Evolutionary conservation across 345 rosid species (phyloP).

Genomic region (Stellera chamaejasme): DNA sequence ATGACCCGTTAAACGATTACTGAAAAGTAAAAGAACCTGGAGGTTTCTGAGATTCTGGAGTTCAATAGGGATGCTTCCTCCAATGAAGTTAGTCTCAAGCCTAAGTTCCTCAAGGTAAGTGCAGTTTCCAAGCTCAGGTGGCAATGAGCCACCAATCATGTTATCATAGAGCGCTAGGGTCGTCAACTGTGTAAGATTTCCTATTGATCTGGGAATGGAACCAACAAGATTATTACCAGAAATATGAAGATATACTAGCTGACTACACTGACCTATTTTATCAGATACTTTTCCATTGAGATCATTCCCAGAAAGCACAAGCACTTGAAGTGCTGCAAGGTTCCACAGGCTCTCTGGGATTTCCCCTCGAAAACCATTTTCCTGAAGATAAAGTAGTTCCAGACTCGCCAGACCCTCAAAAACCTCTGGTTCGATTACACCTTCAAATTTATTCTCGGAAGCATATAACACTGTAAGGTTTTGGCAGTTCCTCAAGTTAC

Average conservation of each 20-base stretch:
- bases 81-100: conserved; percentile 24
- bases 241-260: conserved; percentile 18
- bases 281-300: conserved; percentile 34
- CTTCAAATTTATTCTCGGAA: conserved; percentile 20
- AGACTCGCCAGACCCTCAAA: conserved; percentile 24
- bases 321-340: conserved; percentile 21
- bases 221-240: conserved; percentile 27
- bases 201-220: conserved; percentile 23
- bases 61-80: conserved; percentile 25
- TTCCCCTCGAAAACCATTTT: conserved; percentile 23
- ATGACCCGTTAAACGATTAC: conserved; percentile 19
- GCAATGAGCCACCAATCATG: conserved; percentile 25
- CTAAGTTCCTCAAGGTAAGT: conserved; percentile 24
- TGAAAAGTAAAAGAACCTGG: conserved; percentile 22
- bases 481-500: conserved; percentile 16
- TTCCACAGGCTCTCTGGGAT: conserved; percentile 31
- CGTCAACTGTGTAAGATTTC: conserved; percentile 19
- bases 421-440: conserved; percentile 16
- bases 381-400: conserved; percentile 21
- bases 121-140: conserved; percentile 34
- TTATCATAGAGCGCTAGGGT: conserved; percentile 19
- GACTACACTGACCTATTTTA: conserved; percentile 20
- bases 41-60: conserved; percentile 21
- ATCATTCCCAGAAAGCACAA: conserved; percentile 28
- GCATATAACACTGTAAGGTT: conserved; percentile 24